Conservation (phyloP, 768 basidiomycete species). For the Holtermanniella nyarrowii region DNA sequence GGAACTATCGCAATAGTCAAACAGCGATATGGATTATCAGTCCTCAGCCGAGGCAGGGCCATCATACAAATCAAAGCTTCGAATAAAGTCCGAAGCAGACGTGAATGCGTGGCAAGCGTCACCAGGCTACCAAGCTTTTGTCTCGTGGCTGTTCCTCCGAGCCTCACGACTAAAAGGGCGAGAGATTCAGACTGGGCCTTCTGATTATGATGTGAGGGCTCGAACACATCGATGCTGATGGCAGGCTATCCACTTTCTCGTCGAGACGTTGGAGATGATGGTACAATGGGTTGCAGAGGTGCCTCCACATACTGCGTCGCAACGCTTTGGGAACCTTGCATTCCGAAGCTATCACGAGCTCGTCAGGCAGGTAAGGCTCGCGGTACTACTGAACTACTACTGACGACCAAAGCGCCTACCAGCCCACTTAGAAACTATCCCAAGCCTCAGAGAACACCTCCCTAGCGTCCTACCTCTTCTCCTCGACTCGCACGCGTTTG, state of each 20-base stretch:
- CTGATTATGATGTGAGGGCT: slow-evolving; percentile 36
- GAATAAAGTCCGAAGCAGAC: slow-evolving; percentile 42
- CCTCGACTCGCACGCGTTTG: slow-evolving; percentile 59
- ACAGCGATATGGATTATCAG: too few relatives aligned
- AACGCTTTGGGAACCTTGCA: slow-evolving; percentile 84
- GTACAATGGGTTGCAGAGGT: slow-evolving; percentile 70
- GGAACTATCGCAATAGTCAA: too few relatives aligned
- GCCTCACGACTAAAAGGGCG: slow-evolving; percentile 67
- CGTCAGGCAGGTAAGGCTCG: slow-evolving; percentile 57
- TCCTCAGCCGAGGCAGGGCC: too few relatives aligned
- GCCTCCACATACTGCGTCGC: slow-evolving; percentile 59
- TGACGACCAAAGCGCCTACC: slow-evolving; percentile 45
- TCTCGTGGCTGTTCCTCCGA: slow-evolving; percentile 62
- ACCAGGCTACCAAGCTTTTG: slow-evolving; percentile 62
- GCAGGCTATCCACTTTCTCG: slow-evolving; percentile 43
- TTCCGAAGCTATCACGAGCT: slow-evolving; percentile 75
- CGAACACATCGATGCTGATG: slow-evolving; percentile 1
- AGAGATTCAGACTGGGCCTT: slow-evolving; percentile 44
- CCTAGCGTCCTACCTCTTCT: slow-evolving; percentile 68
- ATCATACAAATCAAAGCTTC: slow-evolving; percentile 12
- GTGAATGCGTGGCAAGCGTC: slow-evolving; percentile 62
- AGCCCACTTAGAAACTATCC: slow-evolving; percentile 49
- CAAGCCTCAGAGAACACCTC: slow-evolving; percentile 44
- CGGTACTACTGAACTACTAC: not conserved
- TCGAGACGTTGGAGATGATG: slow-evolving; percentile 55